These are phyloP conservation scores for Cerrena zonata DNA, from an alignment of 1,284 basidiomycete genomes.

Conservation along the genomic window DNA sequence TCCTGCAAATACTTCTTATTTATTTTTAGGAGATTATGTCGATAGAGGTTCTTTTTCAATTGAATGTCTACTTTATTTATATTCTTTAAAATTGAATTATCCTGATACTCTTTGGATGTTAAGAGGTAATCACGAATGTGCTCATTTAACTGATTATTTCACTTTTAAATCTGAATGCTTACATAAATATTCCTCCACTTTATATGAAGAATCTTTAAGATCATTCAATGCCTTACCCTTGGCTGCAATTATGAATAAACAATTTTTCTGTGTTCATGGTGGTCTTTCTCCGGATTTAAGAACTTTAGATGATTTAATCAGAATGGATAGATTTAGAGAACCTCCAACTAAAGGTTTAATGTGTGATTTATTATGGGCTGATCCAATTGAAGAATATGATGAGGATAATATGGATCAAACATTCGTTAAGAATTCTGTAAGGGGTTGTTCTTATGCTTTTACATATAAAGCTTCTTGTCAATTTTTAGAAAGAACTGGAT, in stretches of 20 bases:
- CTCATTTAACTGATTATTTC: slow-evolving; percentile 93
- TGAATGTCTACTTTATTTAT: slow-evolving; percentile 88
- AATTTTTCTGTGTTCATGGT: slow-evolving; percentile 93
- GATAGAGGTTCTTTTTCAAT: slow-evolving; percentile 91
- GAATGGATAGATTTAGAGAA: slow-evolving; percentile 92
- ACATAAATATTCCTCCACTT: slow-evolving; percentile 86
- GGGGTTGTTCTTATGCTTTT: slow-evolving; percentile 95
- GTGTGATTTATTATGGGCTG: slow-evolving; percentile 94
- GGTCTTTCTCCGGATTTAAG: slow-evolving; percentile 87
- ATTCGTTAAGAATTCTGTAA: slow-evolving; percentile 88
- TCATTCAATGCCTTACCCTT: slow-evolving; percentile 89
- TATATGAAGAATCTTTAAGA: slow-evolving; percentile 89
- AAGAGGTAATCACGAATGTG: slow-evolving; percentile 96
- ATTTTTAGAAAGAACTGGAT: slow-evolving; percentile 88
- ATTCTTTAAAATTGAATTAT: slow-evolving; percentile 89
- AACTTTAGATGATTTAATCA: slow-evolving; percentile 72
- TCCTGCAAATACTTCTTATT: slow-evolving; percentile 85
- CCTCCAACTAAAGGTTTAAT: slow-evolving; percentile 90
- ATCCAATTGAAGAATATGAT: slow-evolving; percentile 90
- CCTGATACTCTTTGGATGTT: slow-evolving; percentile 86
- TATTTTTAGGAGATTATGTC: slow-evolving; percentile 92
- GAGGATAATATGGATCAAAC: slow-evolving; percentile 73
- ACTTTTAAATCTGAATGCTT: slow-evolving; percentile 95
- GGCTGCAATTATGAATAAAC: slow-evolving; percentile 94
- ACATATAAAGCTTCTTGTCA: slow-evolving; percentile 90